Evolutionary conservation across 2,329 filamentous ascomycete species (phyloP), one percentile per base, ranked within the genome.

Genomic region (Tolypocladium inflatum): DNA sequence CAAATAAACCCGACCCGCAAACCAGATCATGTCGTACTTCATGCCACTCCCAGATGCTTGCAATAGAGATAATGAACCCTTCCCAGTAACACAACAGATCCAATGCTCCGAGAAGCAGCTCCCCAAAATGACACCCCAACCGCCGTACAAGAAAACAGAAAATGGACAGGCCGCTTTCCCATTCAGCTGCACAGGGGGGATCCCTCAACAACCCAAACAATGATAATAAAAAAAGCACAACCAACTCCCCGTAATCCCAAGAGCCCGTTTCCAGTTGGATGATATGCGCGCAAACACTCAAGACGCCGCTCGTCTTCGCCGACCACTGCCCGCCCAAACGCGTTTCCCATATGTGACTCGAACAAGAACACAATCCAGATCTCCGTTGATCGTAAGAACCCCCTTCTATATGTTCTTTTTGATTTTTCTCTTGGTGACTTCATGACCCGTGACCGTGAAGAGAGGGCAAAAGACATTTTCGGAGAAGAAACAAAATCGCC

Each of bases 381-480:
- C 63, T 63, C 67, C 69, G 62, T 64, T 68, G 67, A 61, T 65
- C 65, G 65, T 67, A 68, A 66, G 64, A 66, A 69, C 65, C 63
- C 66, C 65, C 63, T 67, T 63, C 78, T 81, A 81, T 80, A 79
- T 78, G 64, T 62, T 73, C 67, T 74, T 78, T 77, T 77, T 74
- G 19, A 37, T 72, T 74, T 75, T 67, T 53, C 60, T 67, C 64
- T 70, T 73, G 70, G 72, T 73, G 70, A 74, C 77, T 77, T 80
- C 72, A 66, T 79, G 69, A 76, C 77, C 73, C 79, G 65, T 66
- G 54, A 63, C 65, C 66, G 61, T 61, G 59, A 67, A 63, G 65
- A 66, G 51, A 59, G 55, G 58, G 61, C 39, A 63, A 64, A 69
- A 69, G 67, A 66, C 66, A 67, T 67, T 70, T 69, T 68, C 57